Evolutionary conservation across 2,329 filamentous ascomycete species (phyloP), one percentile per base, ranked within the genome.

Genomic region (Neofusicoccum sp.): DNA sequence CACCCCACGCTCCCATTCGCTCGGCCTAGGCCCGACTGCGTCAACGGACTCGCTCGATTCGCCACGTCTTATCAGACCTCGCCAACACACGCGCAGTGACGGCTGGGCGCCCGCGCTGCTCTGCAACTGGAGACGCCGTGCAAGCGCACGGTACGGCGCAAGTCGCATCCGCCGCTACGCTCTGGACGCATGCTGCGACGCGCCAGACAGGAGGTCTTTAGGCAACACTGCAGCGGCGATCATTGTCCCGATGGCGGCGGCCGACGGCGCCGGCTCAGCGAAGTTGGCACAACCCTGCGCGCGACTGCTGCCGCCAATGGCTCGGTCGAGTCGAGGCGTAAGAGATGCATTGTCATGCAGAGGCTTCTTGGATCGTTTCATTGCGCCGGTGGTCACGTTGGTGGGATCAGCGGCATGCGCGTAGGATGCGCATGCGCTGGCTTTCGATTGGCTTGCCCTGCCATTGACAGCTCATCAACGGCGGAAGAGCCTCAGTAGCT

Each of bases 381-480:
- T n/a, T 6, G 52, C 52, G 39, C 29, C 39, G 52, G 16, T 28
- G 54, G 54, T 58, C 54, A 58, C 54, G 54, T 58, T 58, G 39
- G 54, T 37, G 54, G 41, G 54, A 58, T 58, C 54, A 44, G 54
- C 54, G 41, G 54, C 29, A 58, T 58, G 54, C 54, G 54, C 31
- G 54, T 47, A 58, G 54, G 54, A 58, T 58, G 54, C 39, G 41
- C 41, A 58, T 56, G 54, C 54, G 54, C 28, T 56, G 29, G 54
- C 39, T 7, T 58, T 58, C 54, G 54, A 58, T 58, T 58, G 54
- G 54, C 39, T 41, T 58, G 54, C 54, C 54, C 54, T 58, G 54
- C 54, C 54, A 58, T 58, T 58, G 54, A 58, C 54, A 58, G 54
- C 54, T 58, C 54, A 58, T 58, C 54, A 58, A 58, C 54, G 29